Evolutionary conservation across 441 rosid species (phyloP).

Genomic region (Gossypium davidsonii): DNA sequence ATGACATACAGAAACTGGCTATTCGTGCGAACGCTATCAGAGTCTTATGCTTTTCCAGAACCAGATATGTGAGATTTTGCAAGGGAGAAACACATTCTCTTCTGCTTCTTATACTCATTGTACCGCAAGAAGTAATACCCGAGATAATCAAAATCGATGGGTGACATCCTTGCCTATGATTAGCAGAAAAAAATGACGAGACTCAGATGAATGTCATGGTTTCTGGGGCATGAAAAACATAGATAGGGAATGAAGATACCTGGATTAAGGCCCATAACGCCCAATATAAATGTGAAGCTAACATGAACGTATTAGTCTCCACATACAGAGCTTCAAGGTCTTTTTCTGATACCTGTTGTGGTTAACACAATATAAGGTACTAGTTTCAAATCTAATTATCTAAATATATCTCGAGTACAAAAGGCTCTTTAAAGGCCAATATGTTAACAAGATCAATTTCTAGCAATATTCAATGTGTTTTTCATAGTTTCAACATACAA

Average conservation of each 20-base stretch:
- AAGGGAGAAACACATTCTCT: slow-evolving; percentile 41
- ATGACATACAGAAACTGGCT: slow-evolving; percentile 6
- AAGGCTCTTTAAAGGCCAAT: not conserved
- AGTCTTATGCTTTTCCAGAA: slow-evolving; percentile 16
- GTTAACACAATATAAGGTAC: not conserved
- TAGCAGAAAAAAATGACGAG: not conserved
- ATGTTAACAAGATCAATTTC: not conserved
- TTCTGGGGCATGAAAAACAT: not conserved
- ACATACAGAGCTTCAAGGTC: slow-evolving; percentile 63
- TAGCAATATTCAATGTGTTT: not conserved
- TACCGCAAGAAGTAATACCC: slow-evolving; percentile 81
- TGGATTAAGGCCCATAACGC: slow-evolving; percentile 95
- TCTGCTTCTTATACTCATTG: slow-evolving; percentile 77
- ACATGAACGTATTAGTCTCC: slow-evolving; percentile 66
- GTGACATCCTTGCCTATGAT: slow-evolving; percentile 91
- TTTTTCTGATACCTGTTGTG: slow-evolving; percentile 49
- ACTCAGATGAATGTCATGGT: not conserved
- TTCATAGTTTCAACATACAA: not conserved
- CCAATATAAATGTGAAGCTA: slow-evolving; percentile 87
- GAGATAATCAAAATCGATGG: slow-evolving; percentile 81
- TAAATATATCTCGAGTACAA: not conserved
- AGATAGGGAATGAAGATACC: slow-evolving; percentile 31
- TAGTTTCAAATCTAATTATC: not conserved
- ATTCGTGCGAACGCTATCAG: not conserved
- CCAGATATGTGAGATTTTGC: slow-evolving; percentile 48